phyloP scores from a whole-genome alignment of 2,329 filamentous ascomycete genomes.

The Cercospora janseana region DNA sequence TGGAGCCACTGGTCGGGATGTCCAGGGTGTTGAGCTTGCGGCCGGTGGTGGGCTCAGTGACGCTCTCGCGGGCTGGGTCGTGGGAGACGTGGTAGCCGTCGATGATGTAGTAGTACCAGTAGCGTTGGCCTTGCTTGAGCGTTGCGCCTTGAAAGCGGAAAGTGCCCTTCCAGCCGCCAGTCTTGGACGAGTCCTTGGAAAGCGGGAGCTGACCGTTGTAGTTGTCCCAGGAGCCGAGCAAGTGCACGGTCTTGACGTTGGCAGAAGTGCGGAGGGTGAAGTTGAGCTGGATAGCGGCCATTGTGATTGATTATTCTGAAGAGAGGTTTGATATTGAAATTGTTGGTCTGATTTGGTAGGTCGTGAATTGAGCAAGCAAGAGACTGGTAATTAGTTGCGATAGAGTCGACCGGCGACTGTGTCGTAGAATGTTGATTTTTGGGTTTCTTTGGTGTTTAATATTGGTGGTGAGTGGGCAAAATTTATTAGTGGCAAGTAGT shows the following conservation, averaged over 20 bases:
- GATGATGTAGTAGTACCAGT: slow-evolving; percentile 99
- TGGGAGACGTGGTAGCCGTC: slow-evolving; percentile 98
- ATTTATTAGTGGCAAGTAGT: slow-evolving; percentile 27
- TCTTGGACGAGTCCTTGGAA: slow-evolving; percentile 79
- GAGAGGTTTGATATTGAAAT: slow-evolving; percentile 4
- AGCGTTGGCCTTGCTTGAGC: slow-evolving; percentile 83
- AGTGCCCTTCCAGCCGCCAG: slow-evolving; percentile 89
- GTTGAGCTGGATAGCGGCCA: slow-evolving; percentile 90
- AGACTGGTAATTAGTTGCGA: slow-evolving; percentile 45
- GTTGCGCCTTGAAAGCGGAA: slow-evolving; percentile 91
- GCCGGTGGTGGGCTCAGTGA: slow-evolving; percentile 92
- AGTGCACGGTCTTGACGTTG: slow-evolving; percentile 94
- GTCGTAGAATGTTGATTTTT: slow-evolving; percentile 30
- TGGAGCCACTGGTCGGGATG: slow-evolving; percentile 62
- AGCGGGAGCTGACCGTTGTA: slow-evolving; percentile 93
- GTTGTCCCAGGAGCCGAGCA: slow-evolving; percentile 97
- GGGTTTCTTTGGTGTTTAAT: slow-evolving; percentile 25
- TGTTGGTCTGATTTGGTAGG: slow-evolving; percentile 26
- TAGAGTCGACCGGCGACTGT: slow-evolving; percentile 38
- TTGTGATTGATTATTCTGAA: slow-evolving; percentile 41
- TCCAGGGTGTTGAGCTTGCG: slow-evolving; percentile 97
- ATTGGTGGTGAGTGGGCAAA: slow-evolving; percentile 30
- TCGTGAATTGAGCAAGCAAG: slow-evolving; percentile 48
- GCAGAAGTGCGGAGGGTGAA: slow-evolving; percentile 95
- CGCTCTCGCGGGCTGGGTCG: slow-evolving; percentile 86